Evolutionary conservation across 495 filamentous ascomycete genomes (phyloP).

Genomic region (Aspergillus campestris): DNA sequence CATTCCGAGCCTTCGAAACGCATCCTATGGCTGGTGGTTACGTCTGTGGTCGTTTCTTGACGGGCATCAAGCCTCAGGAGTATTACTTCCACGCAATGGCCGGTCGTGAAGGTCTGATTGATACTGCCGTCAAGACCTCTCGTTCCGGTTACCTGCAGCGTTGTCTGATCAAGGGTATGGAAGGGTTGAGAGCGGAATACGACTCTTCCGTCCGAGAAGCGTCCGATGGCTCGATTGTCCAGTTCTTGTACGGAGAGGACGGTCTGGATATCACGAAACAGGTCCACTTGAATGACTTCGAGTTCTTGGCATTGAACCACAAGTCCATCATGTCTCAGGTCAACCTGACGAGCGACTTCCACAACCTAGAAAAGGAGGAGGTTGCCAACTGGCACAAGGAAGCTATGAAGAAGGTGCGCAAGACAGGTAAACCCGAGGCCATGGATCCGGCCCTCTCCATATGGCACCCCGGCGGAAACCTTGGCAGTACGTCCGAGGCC

Average conservation of each 20-base stretch:
- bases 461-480: slow-evolving; percentile 65
- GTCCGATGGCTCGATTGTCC: slow-evolving; percentile 82
- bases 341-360: slow-evolving; percentile 41
- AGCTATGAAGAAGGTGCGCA: slow-evolving; percentile 70
- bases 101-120: slow-evolving; percentile 95
- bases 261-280: slow-evolving; percentile 90
- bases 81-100: slow-evolving; percentile 99
- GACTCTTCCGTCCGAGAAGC: slow-evolving; percentile 85
- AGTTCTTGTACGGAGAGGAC: slow-evolving; percentile 97
- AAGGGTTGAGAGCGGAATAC: slow-evolving; percentile 84
- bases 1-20: slow-evolving; percentile 86
- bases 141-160: slow-evolving; percentile 94
- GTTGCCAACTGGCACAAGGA: slow-evolving; percentile 53
- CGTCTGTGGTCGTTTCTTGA: slow-evolving; percentile 93
- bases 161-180: slow-evolving; percentile 98
- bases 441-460: slow-evolving; percentile 70
- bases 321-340: slow-evolving; percentile 46
- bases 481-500: slow-evolving; percentile 82
- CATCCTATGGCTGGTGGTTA: slow-evolving; percentile 89
- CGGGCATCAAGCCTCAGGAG: slow-evolving; percentile 92
- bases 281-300: slow-evolving; percentile 83
- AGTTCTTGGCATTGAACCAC: slow-evolving; percentile 79
- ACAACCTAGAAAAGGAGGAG: slow-evolving; percentile 44
- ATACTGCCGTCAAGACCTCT: slow-evolving; percentile 98
- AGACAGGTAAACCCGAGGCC: slow-evolving; percentile 54